phyloP scores from a whole-genome alignment of 2,329 filamentous ascomycete species.

The Claviceps humidiphila region DNA sequence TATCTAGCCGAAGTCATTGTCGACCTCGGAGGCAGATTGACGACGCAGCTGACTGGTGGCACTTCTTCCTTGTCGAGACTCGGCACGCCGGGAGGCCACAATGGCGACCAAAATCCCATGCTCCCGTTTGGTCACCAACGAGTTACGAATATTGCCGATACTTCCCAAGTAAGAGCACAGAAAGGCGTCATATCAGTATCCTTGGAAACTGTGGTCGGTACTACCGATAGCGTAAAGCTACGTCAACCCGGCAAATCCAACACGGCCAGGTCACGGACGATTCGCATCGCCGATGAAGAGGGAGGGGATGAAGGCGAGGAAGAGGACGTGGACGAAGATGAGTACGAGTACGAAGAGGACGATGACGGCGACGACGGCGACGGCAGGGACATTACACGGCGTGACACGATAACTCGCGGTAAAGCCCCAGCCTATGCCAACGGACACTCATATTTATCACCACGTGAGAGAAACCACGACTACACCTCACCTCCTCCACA shows the following conservation, averaged over 20 bases:
- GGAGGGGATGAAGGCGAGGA: slow-evolving; percentile 13
- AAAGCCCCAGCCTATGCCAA: slow-evolving; percentile 1
- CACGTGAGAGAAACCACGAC: slow-evolving; percentile 22
- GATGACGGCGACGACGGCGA: neutral
- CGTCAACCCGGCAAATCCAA: slow-evolving; percentile 14
- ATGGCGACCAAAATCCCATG: slow-evolving; percentile 13
- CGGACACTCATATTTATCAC: slow-evolving; percentile 2
- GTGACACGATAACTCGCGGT: slow-evolving; percentile 8
- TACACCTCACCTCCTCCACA: slow-evolving; percentile 6
- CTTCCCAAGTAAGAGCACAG: slow-evolving; percentile 70
- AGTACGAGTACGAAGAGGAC: neutral
- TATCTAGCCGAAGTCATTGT: slow-evolving; percentile 90
- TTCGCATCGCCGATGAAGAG: slow-evolving; percentile 17
- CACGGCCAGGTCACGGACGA: slow-evolving; percentile 14
- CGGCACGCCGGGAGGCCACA: slow-evolving; percentile 19
- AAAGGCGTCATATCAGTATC: slow-evolving; percentile 82
- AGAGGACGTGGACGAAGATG: neutral
- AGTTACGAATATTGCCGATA: slow-evolving; percentile 65
- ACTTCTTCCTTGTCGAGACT: slow-evolving; percentile 35
- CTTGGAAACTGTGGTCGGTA: slow-evolving; percentile 81
- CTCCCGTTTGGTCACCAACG: slow-evolving; percentile 17
- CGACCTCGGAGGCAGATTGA: slow-evolving; percentile 77
- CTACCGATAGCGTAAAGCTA: slow-evolving; percentile 52
- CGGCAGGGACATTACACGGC: slow-evolving; percentile 8
- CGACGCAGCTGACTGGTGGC: slow-evolving; percentile 53